Conservation (phyloP, 2,329 filamentous ascomycete species). For the Phaeosphaeria sp. region DNA sequence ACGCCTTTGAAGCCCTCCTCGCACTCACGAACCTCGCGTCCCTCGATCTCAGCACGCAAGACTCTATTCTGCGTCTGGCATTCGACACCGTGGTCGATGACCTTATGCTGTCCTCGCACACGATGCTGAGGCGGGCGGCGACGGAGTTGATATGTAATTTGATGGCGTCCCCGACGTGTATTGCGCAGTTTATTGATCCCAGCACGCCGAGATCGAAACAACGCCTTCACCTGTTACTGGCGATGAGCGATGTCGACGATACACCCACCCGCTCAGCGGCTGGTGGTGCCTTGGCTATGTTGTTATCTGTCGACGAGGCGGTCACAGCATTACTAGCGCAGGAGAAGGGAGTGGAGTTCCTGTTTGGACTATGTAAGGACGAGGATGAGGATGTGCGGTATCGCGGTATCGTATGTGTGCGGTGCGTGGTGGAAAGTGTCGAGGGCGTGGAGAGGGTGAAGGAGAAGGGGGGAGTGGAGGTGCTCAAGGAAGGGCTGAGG, state of each 20-base stretch:
- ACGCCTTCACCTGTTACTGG: constrained; percentile 82
- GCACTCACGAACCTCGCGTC: constrained; percentile 94
- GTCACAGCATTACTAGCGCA: constrained; percentile 72
- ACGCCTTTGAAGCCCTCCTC: constrained; percentile 88
- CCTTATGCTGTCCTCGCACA: constrained; percentile 77
- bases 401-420: constrained; percentile 76
- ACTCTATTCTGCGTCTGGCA: constrained; percentile 73
- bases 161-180: constrained; percentile 71
- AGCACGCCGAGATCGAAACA: constrained; percentile 69
- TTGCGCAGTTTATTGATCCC: constrained; percentile 72
- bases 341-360: constrained; percentile 74
- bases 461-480: constrained; percentile 68
- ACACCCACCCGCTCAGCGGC: constrained; percentile 80
- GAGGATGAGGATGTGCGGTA: constrained; percentile 70
- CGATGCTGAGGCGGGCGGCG: constrained; percentile 78
- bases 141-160: constrained; percentile 94
- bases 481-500: constrained; percentile 73
- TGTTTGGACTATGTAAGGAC: constrained; percentile 82
- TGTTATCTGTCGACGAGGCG: constrained; percentile 79
- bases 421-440: constrained; percentile 73
- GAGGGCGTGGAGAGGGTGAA: constrained; percentile 48
- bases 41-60: constrained; percentile 67
- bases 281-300: constrained; percentile 83
- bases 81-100: constrained; percentile 80
- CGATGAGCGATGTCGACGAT: constrained; percentile 87